Conservation (phyloP, 148 eudicot genomes). For the Chenopodium quinoa region DNA sequence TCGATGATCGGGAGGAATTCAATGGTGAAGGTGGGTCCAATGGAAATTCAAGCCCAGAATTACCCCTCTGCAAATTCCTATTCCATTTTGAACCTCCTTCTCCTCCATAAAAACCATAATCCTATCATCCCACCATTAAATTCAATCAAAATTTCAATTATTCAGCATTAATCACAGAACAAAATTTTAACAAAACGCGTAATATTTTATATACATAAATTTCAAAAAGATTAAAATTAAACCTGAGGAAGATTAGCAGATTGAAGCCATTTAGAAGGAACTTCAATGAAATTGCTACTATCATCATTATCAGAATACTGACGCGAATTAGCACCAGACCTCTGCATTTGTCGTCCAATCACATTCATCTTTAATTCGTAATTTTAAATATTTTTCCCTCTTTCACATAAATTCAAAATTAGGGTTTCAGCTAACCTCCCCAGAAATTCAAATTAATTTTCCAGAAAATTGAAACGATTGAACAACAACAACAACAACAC, state of each 20-base stretch:
- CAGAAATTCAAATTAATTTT: background rate
- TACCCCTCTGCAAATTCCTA: slow-evolving; percentile 41
- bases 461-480: background rate
- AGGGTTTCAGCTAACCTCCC: slow-evolving; percentile 16
- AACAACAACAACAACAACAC: background rate
- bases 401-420: slow-evolving; percentile 4
- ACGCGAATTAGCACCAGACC: slow-evolving; percentile 39
- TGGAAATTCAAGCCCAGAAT: slow-evolving; percentile 32
- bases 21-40: slow-evolving; percentile 42
- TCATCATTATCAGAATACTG: slow-evolving; percentile 38
- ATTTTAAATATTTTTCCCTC: background rate
- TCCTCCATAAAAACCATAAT: slow-evolving; percentile 39
- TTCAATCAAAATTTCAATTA: slow-evolving; percentile 10
- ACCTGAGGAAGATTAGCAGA: slow-evolving; percentile 46
- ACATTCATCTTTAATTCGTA: slow-evolving; percentile 33
- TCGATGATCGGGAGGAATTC: slow-evolving; percentile 32
- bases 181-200: background rate
- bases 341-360: slow-evolving; percentile 53
- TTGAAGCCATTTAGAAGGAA: slow-evolving; percentile 60
- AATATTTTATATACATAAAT: background rate
- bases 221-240: background rate
- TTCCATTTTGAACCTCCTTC: slow-evolving; percentile 40
- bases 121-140: slow-evolving; percentile 19
- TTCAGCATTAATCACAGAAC: background rate
- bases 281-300: slow-evolving; percentile 33